phyloP scores from a whole-genome alignment of 2,329 filamentous ascomycete species.

The Teratosphaeria nubilosa region DNA sequence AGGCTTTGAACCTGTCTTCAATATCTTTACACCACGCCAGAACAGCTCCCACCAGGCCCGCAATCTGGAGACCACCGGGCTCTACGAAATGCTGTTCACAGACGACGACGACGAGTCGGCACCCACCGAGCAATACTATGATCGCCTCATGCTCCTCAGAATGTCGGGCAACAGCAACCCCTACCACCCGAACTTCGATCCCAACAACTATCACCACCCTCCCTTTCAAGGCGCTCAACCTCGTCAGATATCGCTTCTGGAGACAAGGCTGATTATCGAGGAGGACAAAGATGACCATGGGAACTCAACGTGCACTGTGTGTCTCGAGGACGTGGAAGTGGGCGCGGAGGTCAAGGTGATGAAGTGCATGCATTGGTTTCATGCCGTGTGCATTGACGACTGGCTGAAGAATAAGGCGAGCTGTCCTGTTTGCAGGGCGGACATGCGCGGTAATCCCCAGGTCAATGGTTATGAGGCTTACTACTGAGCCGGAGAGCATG shows the following conservation, averaged over 20 bases:
- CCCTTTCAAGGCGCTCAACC: not conserved
- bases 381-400: conserved; percentile 66
- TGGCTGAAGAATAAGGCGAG: conserved; percentile 48
- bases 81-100: not conserved
- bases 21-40: not conserved
- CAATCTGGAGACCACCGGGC: not conserved
- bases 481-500: not conserved
- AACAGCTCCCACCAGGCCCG: not conserved
- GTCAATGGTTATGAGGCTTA: not conserved
- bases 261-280: not conserved
- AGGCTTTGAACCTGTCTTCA: not conserved
- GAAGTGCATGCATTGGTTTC: conserved; percentile 91
- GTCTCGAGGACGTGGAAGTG: conserved; percentile 72
- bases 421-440: not conserved
- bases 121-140: no score
- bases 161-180: not conserved
- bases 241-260: not conserved
- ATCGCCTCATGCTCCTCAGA: no score
- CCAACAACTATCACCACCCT: not conserved
- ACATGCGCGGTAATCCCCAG: not conserved
- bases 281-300: conserved; percentile 46
- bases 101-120: not conserved
- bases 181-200: not conserved
- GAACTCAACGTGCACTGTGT: conserved; percentile 77
- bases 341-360: conserved; percentile 66